Evolutionary conservation across 305 asterid genomes (phyloP).

Genomic region (Fraxinus albicans): DNA sequence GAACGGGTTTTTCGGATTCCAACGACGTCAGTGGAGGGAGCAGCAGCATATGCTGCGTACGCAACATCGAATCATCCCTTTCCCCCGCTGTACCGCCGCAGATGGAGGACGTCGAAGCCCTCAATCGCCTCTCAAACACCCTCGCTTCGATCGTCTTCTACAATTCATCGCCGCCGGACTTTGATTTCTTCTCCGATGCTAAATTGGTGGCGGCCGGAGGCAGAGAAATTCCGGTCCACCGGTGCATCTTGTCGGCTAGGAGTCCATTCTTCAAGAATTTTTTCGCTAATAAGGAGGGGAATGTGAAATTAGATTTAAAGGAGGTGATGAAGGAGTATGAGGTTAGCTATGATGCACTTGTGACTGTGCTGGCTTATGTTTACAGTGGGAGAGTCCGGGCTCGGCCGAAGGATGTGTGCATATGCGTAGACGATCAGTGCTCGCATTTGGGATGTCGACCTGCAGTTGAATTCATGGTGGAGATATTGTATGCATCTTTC

Average conservation of each 20-base stretch:
- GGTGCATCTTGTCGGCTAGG: slow-evolving; percentile 76
- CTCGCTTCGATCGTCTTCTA: slow-evolving; percentile 63
- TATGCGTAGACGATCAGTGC: slow-evolving; percentile 82
- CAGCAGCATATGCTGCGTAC: slow-evolving; percentile 56
- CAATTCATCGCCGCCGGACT: slow-evolving; percentile 49
- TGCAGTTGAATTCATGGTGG: slow-evolving; percentile 59
- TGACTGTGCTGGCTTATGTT: slow-evolving; percentile 62
- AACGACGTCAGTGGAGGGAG: slow-evolving; percentile 61
- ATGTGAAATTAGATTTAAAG: slow-evolving; percentile 53
- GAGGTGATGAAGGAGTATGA: slow-evolving; percentile 67
- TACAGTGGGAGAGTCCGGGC: slow-evolving; percentile 69
- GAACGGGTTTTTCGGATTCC: slow-evolving; percentile 57
- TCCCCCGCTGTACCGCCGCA: slow-evolving; percentile 23
- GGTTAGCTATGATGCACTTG: slow-evolving; percentile 68
- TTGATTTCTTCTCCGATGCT: slow-evolving; percentile 78
- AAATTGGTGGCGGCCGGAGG: slow-evolving; percentile 50
- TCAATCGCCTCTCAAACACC: slow-evolving; percentile 61
- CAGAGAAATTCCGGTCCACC: slow-evolving; percentile 73
- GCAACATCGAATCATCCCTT: slow-evolving; percentile 31
- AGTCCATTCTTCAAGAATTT: slow-evolving; percentile 62
- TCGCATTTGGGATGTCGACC: slow-evolving; percentile 85
- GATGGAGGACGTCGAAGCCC: slow-evolving; percentile 38
- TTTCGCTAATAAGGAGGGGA: slow-evolving; percentile 41
- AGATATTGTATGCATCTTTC: slow-evolving; percentile 64
- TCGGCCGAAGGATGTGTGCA: slow-evolving; percentile 57